Base-by-base conservation (phyloP, 148 eudicot species). In the Rhododendron mucronatum region DNA sequence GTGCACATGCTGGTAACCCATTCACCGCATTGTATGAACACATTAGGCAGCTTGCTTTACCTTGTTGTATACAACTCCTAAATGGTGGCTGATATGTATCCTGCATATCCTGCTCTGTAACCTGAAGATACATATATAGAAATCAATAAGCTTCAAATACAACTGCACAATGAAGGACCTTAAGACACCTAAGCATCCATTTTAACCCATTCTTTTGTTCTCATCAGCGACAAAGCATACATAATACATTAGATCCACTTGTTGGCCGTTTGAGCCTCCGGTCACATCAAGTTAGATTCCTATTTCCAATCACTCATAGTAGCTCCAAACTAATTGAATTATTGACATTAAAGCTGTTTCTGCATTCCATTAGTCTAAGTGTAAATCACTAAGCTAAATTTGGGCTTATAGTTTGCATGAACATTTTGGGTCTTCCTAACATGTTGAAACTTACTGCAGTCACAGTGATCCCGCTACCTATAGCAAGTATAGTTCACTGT, bases 1-100 rank as follows among this genome's bases (percentile, higher is more conserved):
- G 83, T 53, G 98, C 96, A 88, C 99, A 97, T 14, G 94, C 98
- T 39, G 99, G 99, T 83, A 97, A 78, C 3, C 99, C 99, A 80
- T 97, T 92, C 59, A 97, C 91, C n/a, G 92, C 86, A 89, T 97
- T 97, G 92, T 97, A 97, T 50, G 98, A 93, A 82, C 99, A 97
- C 99, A 97, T 97, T 87, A 97, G 91, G 89, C 99, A 97, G 89
- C 98, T 97, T 55, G 99, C 99, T 89, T 92, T 94, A 81, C 98
- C 99, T 86, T 92, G 89, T 86, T 93, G 89, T 78, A 97, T 88
- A 85, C 99, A 97, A 82, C 94, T 94, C 85, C 84, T 91, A 88
- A 97, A 97, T 81, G 99, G 98, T 47, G 95, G 95, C 85, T 93
- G 92, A 89, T 93, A 95, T 1, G 99, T 93, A 88, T 97, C 99